Evolutionary conservation across 306 rosid species (phyloP), one percentile per base, ranked within the genome.

Genomic region (Vigna trinervia): DNA sequence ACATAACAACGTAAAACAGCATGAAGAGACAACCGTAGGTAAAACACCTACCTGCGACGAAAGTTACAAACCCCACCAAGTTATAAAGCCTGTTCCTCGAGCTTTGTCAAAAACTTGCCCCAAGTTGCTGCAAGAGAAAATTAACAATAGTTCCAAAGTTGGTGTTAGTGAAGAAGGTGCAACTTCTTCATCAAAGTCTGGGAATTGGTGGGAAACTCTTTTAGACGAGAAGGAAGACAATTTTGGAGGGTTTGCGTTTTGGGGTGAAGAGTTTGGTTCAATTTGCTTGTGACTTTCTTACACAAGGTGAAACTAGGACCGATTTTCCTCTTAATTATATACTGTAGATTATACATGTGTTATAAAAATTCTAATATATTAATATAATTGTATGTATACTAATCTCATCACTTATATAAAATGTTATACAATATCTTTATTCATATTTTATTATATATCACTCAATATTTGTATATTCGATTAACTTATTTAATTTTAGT

Each of bases 21-120:
- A n/a, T 8, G 30, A 59, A 12, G 41, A 39, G 11, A 5, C 1
- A 4, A 28, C 32, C 32, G 32, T 28, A 28, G 32, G 32, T 28
- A 3, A 28, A 69, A 75, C 78, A 69, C 71, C 12, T 0, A n/a
- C 47, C 20, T 67, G 59, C 56, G 74, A 3, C 71, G 39, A 19
- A 73, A 45, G 32, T 12, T 12, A 30, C 6, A n/a, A 0, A 54
- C 20, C 64, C 0, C 74, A 63, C 15, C 4, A 47, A 56, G 58
- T 78, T 5, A 38, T 57, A 47, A 82, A 50, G 72, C 80, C 83
- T 43, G 19, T 17, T n/a, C 72, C 86, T 48, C n/a, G 28, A 66
- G 28, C 38, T 36, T 78, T 82, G 6, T n/a, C 71, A 13, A 82
- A 74, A 76, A 12, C 47, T 22, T 6, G 46, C 0, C 6, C 39